A percentile compares a stretch with the other conserved stretches of the same genome.
Evolutionary conservation across 345 rosid species (phyloP).

Genomic region (Arabidopsis thaliana): TAIR10.1 NC_003076.8:646001-646500

Average conservation of each 20-base stretch:
- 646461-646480: slow-evolving; percentile 20
- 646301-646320: slow-evolving; percentile 69
- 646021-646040: slow-evolving; percentile 18
- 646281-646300: slow-evolving; percentile 78
- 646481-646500: slow-evolving; percentile 44
- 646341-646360: slow-evolving; percentile 75
- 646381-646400: slow-evolving; percentile 50
- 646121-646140: slow-evolving; percentile 14
- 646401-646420: slow-evolving; percentile 43
- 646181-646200: slow-evolving; percentile 76
- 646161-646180: slow-evolving; percentile 5
- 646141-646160: background rate
- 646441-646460: slow-evolving; percentile 32
- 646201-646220: slow-evolving; percentile 74
- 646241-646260: slow-evolving; percentile 85
- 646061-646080: slow-evolving; percentile 5
- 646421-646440: slow-evolving; percentile 12
- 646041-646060: background rate
- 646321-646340: slow-evolving; percentile 89
- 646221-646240: slow-evolving; percentile 78
- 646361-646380: slow-evolving; percentile 57
- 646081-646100: slow-evolving; percentile 17
- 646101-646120: slow-evolving; percentile 12
- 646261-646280: slow-evolving; percentile 77
- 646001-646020: slow-evolving; percentile 45